Percentiles rank a stretch among this genome's conserved stretches.
phyloP scores from a whole-genome alignment of 1,139 yeast species.

The Nakaseomyces sp. region DNA sequence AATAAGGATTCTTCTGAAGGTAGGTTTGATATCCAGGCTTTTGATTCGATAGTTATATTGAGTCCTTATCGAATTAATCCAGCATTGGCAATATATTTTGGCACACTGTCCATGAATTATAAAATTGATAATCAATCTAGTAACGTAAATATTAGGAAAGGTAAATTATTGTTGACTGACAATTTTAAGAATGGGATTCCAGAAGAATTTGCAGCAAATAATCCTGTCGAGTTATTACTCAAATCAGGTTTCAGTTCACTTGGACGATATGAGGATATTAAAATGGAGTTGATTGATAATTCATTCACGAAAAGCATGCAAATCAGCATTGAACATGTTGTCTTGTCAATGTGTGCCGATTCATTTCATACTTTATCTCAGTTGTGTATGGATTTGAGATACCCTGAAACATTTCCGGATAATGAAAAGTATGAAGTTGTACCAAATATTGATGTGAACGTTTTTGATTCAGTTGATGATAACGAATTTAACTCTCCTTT shows the following conservation, averaged over 20 bases:
- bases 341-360: slow-evolving; percentile 70
- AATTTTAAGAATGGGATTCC: slow-evolving; percentile 36
- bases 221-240: not conserved
- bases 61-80: slow-evolving; percentile 55
- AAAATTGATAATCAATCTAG: slow-evolving; percentile 18
- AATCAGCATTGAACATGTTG: slow-evolving; percentile 42
- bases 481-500: slow-evolving; percentile 19
- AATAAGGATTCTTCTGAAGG: slow-evolving; percentile 7
- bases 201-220: not conserved
- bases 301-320: slow-evolving; percentile 35
- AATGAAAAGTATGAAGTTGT: slow-evolving; percentile 46
- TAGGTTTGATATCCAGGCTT: slow-evolving; percentile 38
- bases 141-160: slow-evolving; percentile 40
- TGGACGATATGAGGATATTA: slow-evolving; percentile 1
- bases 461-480: slow-evolving; percentile 43
- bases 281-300: slow-evolving; percentile 4
- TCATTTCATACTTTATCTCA: slow-evolving; percentile 67
- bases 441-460: slow-evolving; percentile 35
- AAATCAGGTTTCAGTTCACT: not conserved
- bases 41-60: slow-evolving; percentile 49
- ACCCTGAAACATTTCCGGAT: slow-evolving; percentile 51
- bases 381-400: slow-evolving; percentile 60
- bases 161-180: slow-evolving; percentile 48
- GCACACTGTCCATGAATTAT: slow-evolving; percentile 23
- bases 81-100: slow-evolving; percentile 42